Conservation (phyloP, 140 eudicot genomes). For the Ambrosia hybrid region DNA sequence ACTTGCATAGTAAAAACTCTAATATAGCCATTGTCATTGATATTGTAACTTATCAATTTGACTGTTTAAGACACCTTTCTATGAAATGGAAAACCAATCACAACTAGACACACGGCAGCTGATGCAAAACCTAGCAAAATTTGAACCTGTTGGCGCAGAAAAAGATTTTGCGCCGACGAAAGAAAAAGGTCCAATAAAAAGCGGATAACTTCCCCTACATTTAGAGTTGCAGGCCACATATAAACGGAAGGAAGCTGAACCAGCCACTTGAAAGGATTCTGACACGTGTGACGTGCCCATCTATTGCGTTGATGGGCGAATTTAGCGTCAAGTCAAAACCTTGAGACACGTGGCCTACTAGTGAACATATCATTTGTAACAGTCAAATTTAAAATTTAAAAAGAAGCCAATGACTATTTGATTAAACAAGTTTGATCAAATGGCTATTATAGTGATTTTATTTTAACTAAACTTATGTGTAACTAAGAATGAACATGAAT, state of each 20-base stretch:
- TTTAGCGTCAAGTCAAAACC: neutral
- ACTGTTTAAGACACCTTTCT: neutral
- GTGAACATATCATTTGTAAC: neutral
- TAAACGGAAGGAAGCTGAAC: no score
- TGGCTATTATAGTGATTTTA: neutral
- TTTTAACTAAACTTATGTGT: neutral
- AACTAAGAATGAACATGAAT: conserved; percentile 8
- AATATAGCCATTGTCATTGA: no score
- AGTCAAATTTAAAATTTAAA: neutral
- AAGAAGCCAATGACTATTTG: no score
- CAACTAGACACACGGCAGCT: neutral
- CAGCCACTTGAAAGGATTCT: neutral
- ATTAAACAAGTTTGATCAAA: neutral
- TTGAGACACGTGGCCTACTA: neutral
- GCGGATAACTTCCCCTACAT: no score
- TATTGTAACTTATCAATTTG: neutral
- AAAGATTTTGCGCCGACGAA: neutral
- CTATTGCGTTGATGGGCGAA: neutral
- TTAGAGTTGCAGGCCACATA: no score
- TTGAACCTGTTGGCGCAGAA: neutral
- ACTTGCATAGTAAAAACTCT: neutral
- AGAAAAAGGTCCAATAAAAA: no score
- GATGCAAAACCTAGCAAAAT: neutral
- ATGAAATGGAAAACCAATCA: neutral
- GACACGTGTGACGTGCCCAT: neutral